Conservation (phyloP, 2,329 filamentous ascomycete genomes). For the Fusarium robinianum region DNA sequence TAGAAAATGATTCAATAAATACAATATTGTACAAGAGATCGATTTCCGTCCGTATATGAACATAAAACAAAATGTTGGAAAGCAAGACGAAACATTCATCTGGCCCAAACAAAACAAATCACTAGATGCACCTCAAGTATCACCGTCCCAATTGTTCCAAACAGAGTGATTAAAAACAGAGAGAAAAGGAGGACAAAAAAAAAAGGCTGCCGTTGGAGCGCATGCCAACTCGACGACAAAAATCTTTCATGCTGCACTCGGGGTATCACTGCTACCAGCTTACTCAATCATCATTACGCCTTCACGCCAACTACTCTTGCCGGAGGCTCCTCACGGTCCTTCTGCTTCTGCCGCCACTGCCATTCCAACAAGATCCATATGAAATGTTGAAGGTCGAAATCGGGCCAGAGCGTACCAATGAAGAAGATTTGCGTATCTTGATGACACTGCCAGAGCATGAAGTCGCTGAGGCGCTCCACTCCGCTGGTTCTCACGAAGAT, state of each 20-base stretch:
- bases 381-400: constrained; percentile 93
- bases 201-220: not conserved
- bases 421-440: constrained; percentile 92
- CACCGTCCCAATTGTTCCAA: too few species aligned
- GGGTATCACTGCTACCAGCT: constrained; percentile 30
- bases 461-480: constrained; percentile 90
- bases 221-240: not conserved
- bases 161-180: not conserved
- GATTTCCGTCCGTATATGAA: not conserved
- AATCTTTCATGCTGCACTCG: constrained; percentile 11
- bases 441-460: constrained; percentile 99
- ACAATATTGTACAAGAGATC: too few species aligned
- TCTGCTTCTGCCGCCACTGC: constrained; percentile 69
- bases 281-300: constrained; percentile 27
- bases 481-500: constrained; percentile 91
- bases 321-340: constrained; percentile 55
- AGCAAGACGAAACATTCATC: too few species aligned
- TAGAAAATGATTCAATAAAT: too few species aligned
- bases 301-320: constrained; percentile 38
- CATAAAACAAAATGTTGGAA: too few species aligned
- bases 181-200: not conserved
- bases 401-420: constrained; percentile 89
- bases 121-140: too few species aligned
- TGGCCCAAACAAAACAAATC: not conserved
- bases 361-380: constrained; percentile 91